Conservation (phyloP, 176 grass and related monocot genomes). For the Raddia guianensis region DNA sequence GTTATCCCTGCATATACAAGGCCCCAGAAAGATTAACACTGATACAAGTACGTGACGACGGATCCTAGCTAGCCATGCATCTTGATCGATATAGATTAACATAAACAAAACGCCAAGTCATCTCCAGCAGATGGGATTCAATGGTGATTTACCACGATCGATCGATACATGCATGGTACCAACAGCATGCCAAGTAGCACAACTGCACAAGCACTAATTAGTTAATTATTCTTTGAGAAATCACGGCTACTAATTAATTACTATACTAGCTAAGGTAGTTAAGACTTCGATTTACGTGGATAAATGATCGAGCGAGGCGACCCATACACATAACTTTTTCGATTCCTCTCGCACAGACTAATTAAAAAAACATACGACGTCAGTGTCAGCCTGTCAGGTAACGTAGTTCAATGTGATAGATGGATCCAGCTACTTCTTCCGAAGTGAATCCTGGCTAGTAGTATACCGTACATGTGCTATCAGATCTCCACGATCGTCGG, state of each 20-base stretch:
- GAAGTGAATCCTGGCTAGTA: no score
- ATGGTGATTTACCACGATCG: no score
- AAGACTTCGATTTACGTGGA: not conserved
- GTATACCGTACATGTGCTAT: no score
- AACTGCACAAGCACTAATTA: no score
- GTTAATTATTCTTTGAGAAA: no score
- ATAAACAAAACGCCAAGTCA: slow-evolving; percentile 23
- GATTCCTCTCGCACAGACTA: no score
- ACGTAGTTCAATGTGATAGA: not conserved
- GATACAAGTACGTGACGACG: not conserved
- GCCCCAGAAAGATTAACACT: not conserved
- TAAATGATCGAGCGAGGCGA: slow-evolving; percentile 23
- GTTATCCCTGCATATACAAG: not conserved
- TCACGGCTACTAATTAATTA: no score
- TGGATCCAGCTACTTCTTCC: no score
- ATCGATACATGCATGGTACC: no score
- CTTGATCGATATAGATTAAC: not conserved
- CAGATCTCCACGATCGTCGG: no score
- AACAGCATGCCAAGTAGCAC: no score
- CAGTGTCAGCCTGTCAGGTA: not conserved
- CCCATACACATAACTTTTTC: not conserved
- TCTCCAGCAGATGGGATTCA: not conserved
- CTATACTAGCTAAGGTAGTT: not conserved
- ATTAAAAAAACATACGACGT: no score
- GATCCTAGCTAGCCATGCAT: not conserved